Evolutionary conservation across 2,329 filamentous ascomycete species (phyloP).

Genomic region (Ascochyta rabiei): DNA sequence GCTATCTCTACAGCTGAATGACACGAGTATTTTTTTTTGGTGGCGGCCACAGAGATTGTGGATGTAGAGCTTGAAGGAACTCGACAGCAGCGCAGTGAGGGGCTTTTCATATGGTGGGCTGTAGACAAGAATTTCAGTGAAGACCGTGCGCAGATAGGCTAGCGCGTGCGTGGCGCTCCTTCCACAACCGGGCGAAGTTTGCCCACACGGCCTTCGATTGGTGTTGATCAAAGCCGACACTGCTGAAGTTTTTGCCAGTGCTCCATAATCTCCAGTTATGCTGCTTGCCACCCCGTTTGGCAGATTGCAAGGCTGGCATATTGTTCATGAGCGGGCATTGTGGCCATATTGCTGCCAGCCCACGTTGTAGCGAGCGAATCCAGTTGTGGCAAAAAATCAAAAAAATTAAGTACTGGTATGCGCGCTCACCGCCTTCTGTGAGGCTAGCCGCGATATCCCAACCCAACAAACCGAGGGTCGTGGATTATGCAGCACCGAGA

Average conservation of each 20-base stretch:
- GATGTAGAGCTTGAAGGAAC: neutral
- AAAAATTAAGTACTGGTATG: slow-evolving; percentile 6
- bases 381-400: slow-evolving; percentile 17
- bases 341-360: neutral
- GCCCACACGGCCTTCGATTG: slow-evolving; percentile 8
- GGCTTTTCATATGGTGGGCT: neutral
- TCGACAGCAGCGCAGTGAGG: neutral
- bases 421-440: slow-evolving; percentile 19
- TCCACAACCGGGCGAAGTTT: slow-evolving; percentile 17
- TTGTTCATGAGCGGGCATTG: neutral
- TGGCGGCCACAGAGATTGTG: slow-evolving; percentile 3
- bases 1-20: slow-evolving; percentile 14
- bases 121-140: neutral
- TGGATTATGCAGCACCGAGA: slow-evolving; percentile 19
- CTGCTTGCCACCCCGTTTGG: slow-evolving; percentile 1
- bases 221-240: slow-evolving; percentile 1
- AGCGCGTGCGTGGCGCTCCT: slow-evolving; percentile 18
- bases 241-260: slow-evolving; percentile 4
- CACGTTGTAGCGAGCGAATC: slow-evolving; percentile 8
- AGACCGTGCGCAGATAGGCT: slow-evolving; percentile 1
- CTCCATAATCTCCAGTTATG: slow-evolving; percentile 8
- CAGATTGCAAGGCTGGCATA: slow-evolving; percentile 1
- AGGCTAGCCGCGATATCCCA: slow-evolving; percentile 10
- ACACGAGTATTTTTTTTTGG: slow-evolving; percentile 10
- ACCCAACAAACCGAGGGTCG: slow-evolving; percentile 17